A percentile compares a stretch with the other conserved stretches of the same genome.
Evolutionary conservation across 495 filamentous ascomycete genomes (phyloP).

Genomic region (Neurospora sp.): DNA sequence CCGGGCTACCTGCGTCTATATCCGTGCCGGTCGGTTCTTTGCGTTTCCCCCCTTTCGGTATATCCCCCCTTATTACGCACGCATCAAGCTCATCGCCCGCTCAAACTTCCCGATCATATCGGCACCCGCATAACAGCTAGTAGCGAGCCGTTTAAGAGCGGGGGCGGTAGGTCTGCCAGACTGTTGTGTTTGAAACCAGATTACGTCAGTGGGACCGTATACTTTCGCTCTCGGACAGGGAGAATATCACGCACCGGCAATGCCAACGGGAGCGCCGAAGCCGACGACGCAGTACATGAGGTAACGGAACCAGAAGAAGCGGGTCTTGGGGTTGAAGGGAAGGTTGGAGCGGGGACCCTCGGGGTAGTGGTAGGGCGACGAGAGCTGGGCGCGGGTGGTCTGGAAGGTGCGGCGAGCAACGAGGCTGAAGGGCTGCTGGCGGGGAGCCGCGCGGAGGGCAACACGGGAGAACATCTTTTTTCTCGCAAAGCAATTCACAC

Average conservation of each 20-base stretch:
- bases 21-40: neutral
- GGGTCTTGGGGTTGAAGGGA: conserved; percentile 89
- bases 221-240: neutral
- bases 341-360: conserved; percentile 91
- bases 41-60: neutral
- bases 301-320: conserved; percentile 72
- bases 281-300: conserved; percentile 70
- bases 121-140: neutral
- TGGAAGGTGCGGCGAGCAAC: conserved; percentile 90
- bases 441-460: conserved; percentile 56
- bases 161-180: conserved; percentile 79
- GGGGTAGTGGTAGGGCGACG: conserved; percentile 93
- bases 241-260: conserved; percentile 57
- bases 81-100: neutral
- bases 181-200: conserved; percentile 30
- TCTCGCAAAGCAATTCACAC: neutral
- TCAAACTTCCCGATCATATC: neutral
- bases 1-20: neutral
- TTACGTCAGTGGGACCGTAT: neutral
- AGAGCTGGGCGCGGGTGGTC: conserved; percentile 74
- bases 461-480: conserved; percentile 76
- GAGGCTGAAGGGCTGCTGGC: conserved; percentile 49
- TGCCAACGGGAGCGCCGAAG: conserved; percentile 70
- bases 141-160: conserved; percentile 24
- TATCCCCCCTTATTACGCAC: neutral